Evolutionary conservation across 768 basidiomycete genomes (phyloP), one percentile per base, ranked within the genome.

Genomic region (Russula vinacea): DNA sequence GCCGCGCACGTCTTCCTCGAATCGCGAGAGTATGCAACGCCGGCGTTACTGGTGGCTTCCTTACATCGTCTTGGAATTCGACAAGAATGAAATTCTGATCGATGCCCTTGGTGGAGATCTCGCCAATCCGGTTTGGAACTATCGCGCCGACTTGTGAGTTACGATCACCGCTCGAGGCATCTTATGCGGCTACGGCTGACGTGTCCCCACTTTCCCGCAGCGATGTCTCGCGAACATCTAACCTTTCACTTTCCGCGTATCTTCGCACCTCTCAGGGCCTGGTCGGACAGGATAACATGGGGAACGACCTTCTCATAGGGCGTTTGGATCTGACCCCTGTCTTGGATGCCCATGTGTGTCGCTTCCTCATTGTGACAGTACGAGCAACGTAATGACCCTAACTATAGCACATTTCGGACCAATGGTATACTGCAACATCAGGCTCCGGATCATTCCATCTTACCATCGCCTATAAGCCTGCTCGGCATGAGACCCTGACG

Each of bases 101-200:
- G 96, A 98, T 78, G 94, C 95, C 13, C 82, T 98, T 71, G 94
- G 92, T 10, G 97, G 96, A n/a, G 93, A 98, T 75, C 83, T 98
- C 56, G 72, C 84, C 14, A 86, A 81, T 69, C 97, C 97, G 3
- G 83, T 92, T 56, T 99, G 97, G 96, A 94, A 95, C 78, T 98
- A 95, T 72, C 85, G 90, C 44, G 92, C 97, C 35, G 86, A 94
- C 66, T 99, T 98, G 94, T 97, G 74, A 72, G 92, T 83, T 17
- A 42, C 58, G 54, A 50, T 53, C 58, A 52, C 24, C 35, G 13
- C 8, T 26, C 53, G 13, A 26, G 33, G 58, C 45, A 42, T 55
- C 40, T 61, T 5, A n/a, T 64, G 52, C 19, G 55, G 26, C 66
- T 71, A 56, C 19, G 55, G 26, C 66, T 71, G 58, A 73, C 19